phyloP scores from a whole-genome alignment of 2,329 filamentous ascomycete species.

The Metarhizium humberi region DNA sequence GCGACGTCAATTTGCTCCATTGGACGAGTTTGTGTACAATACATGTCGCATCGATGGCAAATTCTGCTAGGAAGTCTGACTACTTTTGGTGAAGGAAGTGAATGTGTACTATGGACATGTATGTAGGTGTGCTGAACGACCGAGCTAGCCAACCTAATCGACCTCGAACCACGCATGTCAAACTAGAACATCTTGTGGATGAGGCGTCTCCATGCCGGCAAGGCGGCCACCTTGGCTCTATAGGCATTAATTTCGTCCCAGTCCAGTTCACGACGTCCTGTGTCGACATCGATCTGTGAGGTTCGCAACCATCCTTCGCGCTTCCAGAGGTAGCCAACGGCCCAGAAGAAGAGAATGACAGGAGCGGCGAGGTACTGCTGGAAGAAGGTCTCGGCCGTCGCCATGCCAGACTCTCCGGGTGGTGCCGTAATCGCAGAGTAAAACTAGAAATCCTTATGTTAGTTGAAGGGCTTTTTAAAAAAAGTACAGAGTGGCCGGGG shows the following conservation, averaged over 20 bases:
- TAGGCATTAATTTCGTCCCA: constrained; percentile 52
- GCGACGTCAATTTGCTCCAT: neutral
- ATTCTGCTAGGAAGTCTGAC: neutral
- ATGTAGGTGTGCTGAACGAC: neutral
- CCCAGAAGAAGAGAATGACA: constrained; percentile 47
- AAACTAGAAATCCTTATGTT: constrained; percentile 23
- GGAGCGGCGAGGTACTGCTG: constrained; percentile 43
- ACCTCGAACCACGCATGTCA: neutral
- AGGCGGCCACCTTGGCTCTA: constrained; percentile 34
- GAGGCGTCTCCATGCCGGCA: constrained; percentile 36
- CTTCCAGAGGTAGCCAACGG: constrained; percentile 56
- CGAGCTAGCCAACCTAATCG: neutral
- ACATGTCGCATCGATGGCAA: neutral
- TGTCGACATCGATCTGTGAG: constrained; percentile 57
- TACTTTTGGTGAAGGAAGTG: neutral
- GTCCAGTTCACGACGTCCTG: constrained; percentile 53
- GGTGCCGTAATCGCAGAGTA: constrained; percentile 37
- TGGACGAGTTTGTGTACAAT: neutral
- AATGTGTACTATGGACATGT: neutral
- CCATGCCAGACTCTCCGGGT: constrained; percentile 21
- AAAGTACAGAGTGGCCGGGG: neutral
- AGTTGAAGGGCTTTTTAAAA: neutral
- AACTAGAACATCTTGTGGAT: constrained; percentile 23
- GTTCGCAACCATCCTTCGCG: constrained; percentile 48
- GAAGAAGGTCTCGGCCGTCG: constrained; percentile 43